Evolutionary conservation across 148 eudicot genomes (phyloP), one percentile per base, ranked within the genome.

Genomic region (Fagopyrum esculentum): DNA sequence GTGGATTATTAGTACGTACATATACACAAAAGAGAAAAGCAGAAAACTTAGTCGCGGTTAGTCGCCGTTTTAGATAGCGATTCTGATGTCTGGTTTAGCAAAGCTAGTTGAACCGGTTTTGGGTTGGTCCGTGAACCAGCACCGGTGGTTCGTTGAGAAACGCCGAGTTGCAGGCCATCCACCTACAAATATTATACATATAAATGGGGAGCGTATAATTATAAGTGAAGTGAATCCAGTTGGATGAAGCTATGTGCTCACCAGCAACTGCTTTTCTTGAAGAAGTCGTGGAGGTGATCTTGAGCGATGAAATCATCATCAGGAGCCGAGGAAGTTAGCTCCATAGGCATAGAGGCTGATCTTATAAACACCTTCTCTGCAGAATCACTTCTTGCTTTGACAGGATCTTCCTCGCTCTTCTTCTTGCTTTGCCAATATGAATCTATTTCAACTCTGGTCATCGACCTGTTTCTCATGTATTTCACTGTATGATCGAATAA

Each of bases 81-180:
- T 52, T 52, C 17, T 2, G 57, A 52, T 16, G 19, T 52, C 5
- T 52, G 57, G n/a, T 52, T 15, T 15, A 5, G 57, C n/a, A 15
- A 15, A 52, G 57, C n/a, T 52, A 52, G 5, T 52, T 3, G 1
- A 52, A 17, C 57, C 19, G 71, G 4, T 43, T 13, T 43, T 66
- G 13, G 0, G 71, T 35, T 15, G 71, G 17, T 15, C 43, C 71
- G 46, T 40, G 40, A 2, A 13, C 43, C 19, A 66, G 47, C 49
- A 89, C 98, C 1, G 96, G 98, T 47, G 89, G 90, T 60, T 93
- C 96, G 46, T 93, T 90, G 8, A 93, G 85, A 80, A 89, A 89
- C 52, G 98, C 98, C 83, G 81, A 93, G 35, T 78, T 90, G 81
- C 88, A 85, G 54, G 88, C 86, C 40, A 81, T 84, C 98, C 98